These are phyloP conservation scores for Fagopyrum tataricum DNA, from an alignment of 148 eudicot genomes.

Conservation along the genomic window DNA sequence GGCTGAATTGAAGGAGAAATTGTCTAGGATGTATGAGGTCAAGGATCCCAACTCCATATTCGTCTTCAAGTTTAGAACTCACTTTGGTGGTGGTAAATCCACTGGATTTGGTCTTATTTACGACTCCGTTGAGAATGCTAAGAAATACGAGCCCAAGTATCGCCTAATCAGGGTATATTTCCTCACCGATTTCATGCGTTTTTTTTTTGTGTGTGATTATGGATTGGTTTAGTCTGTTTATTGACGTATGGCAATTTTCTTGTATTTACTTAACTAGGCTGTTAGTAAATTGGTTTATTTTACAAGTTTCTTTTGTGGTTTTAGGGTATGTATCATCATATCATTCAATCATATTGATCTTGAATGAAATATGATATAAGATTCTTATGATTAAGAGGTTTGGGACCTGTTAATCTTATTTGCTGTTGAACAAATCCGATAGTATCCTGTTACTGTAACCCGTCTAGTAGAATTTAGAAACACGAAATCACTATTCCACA, in stretches of 20 bases:
- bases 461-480: too few relatives aligned
- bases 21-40: slow-evolving; percentile 67
- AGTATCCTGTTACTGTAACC: too few relatives aligned
- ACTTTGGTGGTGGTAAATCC: slow-evolving; percentile 89
- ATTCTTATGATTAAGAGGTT: background rate
- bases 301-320: background rate
- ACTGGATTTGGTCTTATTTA: slow-evolving; percentile 85
- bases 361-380: background rate
- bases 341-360: background rate
- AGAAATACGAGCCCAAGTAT: slow-evolving; percentile 85
- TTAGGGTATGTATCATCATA: background rate
- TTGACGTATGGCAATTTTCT: background rate
- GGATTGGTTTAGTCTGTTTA: background rate
- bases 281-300: background rate
- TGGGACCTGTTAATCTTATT: background rate
- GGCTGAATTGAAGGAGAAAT: slow-evolving; percentile 81
- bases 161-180: slow-evolving; percentile 72
- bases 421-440: background rate
- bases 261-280: background rate
- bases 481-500: too few relatives aligned
- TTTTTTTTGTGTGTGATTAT: background rate
- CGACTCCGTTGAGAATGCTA: slow-evolving; percentile 74
- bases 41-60: slow-evolving; percentile 57
- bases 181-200: background rate
- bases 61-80: slow-evolving; percentile 83